Evolutionary conservation across 345 rosid genomes (phyloP).

Genomic region (Boechera stricta): DNA sequence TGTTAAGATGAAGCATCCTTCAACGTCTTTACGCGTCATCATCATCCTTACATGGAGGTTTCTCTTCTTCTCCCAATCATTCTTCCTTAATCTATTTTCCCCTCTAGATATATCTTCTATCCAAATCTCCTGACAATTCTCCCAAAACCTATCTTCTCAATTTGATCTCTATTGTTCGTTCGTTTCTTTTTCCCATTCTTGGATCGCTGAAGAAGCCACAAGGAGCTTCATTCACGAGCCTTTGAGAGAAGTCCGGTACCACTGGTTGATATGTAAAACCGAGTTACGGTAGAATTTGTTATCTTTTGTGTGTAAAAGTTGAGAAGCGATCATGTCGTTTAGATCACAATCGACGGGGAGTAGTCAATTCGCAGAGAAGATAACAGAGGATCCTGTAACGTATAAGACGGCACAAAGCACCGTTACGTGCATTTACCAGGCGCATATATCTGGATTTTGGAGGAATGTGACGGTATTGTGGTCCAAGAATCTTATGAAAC

Average conservation of each 20-base stretch:
- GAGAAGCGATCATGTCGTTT: slow-evolving; percentile 43
- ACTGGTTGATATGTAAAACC: slow-evolving; percentile 33
- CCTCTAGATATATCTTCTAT: slow-evolving; percentile 25
- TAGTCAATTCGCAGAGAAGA: slow-evolving; percentile 53
- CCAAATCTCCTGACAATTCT: slow-evolving; percentile 27
- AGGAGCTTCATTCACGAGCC: slow-evolving; percentile 22
- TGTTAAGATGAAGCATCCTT: slow-evolving; percentile 33
- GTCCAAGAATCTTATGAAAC: slow-evolving; percentile 81
- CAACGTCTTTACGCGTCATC: slow-evolving; percentile 42
- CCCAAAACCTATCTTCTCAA: slow-evolving; percentile 17
- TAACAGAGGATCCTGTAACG: slow-evolving; percentile 61
- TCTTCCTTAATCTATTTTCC: slow-evolving; percentile 21
- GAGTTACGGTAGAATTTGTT: neutral
- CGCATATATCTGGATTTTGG: slow-evolving; percentile 63
- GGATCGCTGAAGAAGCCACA: slow-evolving; percentile 5
- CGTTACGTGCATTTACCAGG: slow-evolving; percentile 70
- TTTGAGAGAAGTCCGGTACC: slow-evolving; percentile 1
- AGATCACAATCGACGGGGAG: slow-evolving; percentile 35
- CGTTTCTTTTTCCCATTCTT: slow-evolving; percentile 3
- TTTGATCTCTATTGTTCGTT: slow-evolving; percentile 28
- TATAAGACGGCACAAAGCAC: slow-evolving; percentile 70
- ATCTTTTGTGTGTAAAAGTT: slow-evolving; percentile 7
- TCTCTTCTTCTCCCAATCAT: slow-evolving; percentile 35
- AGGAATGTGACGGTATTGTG: slow-evolving; percentile 68
- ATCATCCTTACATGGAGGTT: slow-evolving; percentile 40